These are phyloP conservation scores for Castanea crenata DNA, from an alignment of 306 rosid species.

Conservation along the genomic window DNA sequence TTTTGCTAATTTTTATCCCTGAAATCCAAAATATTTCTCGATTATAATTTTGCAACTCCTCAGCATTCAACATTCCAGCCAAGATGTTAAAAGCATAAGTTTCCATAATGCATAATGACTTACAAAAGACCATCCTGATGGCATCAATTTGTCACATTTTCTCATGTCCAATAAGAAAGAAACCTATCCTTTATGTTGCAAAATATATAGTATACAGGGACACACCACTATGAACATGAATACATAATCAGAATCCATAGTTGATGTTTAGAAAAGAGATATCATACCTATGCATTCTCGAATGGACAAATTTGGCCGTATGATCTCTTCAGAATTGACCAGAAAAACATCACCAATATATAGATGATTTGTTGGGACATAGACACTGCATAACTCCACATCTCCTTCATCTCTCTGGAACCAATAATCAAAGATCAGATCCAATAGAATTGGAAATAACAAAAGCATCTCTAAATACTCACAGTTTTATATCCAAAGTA, in stretches of 20 bases:
- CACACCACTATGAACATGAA: neutral
- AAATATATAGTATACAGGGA: neutral
- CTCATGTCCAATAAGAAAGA: neutral
- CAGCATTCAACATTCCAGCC: neutral
- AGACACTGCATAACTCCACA: constrained; percentile 86
- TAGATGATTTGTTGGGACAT: constrained; percentile 84
- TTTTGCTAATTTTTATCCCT: neutral
- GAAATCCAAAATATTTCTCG: neutral
- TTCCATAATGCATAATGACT: neutral
- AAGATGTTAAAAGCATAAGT: neutral
- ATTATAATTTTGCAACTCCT: neutral
- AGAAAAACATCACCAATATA: constrained; percentile 81
- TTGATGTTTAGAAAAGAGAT: neutral
- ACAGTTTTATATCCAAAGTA: too few relatives aligned
- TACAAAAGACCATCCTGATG: neutral
- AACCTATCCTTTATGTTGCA: neutral
- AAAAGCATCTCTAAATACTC: too few relatives aligned
- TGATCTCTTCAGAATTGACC: constrained; percentile 70
- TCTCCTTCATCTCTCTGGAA: constrained; percentile 67
- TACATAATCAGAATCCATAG: neutral
- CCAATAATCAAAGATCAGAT: constrained; percentile 4
- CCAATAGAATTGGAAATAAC: neutral
- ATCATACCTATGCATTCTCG: constrained; percentile 87
- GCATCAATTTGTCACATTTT: neutral
- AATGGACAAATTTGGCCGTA: constrained; percentile 79